Evolutionary conservation across 495 filamentous ascomycete genomes (phyloP), one percentile per base, ranked within the genome.

Genomic region (Podospora sp.): DNA sequence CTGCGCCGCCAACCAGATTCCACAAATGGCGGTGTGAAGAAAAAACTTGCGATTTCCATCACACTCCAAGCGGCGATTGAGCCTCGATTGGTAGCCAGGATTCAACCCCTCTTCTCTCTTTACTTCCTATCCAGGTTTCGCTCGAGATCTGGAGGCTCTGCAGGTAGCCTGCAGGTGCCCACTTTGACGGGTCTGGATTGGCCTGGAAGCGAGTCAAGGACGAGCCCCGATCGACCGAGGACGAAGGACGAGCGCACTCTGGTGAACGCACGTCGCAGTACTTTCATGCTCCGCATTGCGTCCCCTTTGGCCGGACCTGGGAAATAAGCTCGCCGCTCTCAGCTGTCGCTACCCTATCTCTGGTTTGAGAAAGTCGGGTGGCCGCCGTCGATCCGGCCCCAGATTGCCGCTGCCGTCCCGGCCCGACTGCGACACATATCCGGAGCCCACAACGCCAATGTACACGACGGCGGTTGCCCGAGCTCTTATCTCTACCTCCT

Each of bases 21-120:
- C 49, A 25, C 61, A 63, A 63, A 63, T 26, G 61, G 61, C 61
- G 61, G 61, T 63, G 61, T 63, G 61, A 29, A 27, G 24, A 59
- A 55, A 53, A 55, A 55, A n/a, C 52, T 22, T 55, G 52, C 20
- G 25, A 24, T 55, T 53, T 63, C 33, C 61, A 63, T 63, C 61
- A 53, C 61, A 53, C 46, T 53, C 50, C 40, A 27, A 24, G 46
- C 60, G 12, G 40, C 60, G 46, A 63, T 21, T 14, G 60, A 25
- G 20, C 9, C 25, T 51, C 40, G 61, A 63, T 63, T 63, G 61
- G 61, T 33, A 16, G 11, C 20, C 20, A 33, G 36, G 46, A 63
- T 53, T 63, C 33, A 14, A 40, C 49, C 36, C 49, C 18, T 53
- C 49, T 52, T 63, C 27, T 26, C 36, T 40, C n/a, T 50, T 25